Base-by-base conservation (phyloP, 2,329 filamentous ascomycete species). In the Beauveria sp. region DNA sequence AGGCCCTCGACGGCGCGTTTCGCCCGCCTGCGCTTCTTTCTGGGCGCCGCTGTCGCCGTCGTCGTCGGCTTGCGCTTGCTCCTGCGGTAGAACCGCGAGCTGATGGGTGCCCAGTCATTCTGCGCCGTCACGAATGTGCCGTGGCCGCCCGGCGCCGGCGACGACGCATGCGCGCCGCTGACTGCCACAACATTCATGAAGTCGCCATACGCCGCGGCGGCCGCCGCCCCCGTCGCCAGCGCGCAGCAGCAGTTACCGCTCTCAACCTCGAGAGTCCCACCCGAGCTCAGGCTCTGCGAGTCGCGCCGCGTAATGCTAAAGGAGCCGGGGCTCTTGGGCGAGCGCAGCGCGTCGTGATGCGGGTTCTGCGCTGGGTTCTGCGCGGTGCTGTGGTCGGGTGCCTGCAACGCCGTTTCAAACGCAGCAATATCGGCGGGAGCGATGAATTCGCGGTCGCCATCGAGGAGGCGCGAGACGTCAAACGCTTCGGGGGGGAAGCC, bases 101-200 rank as follows among this genome's bases (percentile, higher is more conserved):
- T 87, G 14, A 97, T 85, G 0, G 94, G 94, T 18, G 90, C 87
- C 94, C 94, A 99, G 78, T 99, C 94, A 72, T 96, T 96, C 70
- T 96, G 85, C 46, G 94, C 93, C 3, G 91, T 90, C 68, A 97
- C 91, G 71, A 92, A 92, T 55, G 84, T 75, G 44, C 74, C 76
- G 1, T 74, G 74, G 2, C 46, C 55, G 5, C 47, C 46, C 16
- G 46, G 30, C 7, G 46, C 55, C 18, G 55, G 44, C 16, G 55
- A 58, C 3, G 55, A 41, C 10, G 34, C 46, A 3, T 22, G 30
- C 22, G 34, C 55, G 10, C 22, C 30, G 4, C 30, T 75, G 12
- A 24, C n/a, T 7, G 43, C 72, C 0, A 74, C 75, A 0, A 74
- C 72, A 2, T 74, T 70, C 2, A n/a, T 48, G 3, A 60, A 55